Evolutionary conservation across 2,329 filamentous ascomycete species (phyloP), one percentile per base, ranked within the genome.

Genomic region (Ceratocystis papillata): DNA sequence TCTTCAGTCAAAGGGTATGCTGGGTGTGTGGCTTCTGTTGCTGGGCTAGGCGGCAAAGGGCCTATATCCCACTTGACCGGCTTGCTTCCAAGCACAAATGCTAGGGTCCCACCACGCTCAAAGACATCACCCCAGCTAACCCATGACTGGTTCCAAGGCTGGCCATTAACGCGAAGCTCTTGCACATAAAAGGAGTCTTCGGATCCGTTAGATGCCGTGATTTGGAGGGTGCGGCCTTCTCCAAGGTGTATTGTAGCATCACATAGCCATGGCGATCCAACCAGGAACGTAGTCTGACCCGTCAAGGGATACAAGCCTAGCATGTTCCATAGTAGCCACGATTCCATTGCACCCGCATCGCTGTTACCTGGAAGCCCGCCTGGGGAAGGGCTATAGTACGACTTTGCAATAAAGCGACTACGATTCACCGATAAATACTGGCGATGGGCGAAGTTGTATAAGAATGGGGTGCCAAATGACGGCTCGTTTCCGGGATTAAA

Each of bases 301-400:
- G 85, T 87, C 69, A 89, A 76, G 1, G 86, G 86, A 69, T 87
- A 88, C 33, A 88, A 74, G 1, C 86, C 86, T 46, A 88, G 79
- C 80, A 87, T 87, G 69, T 82, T 83, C 83, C 86, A 89, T 7
- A 87, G 74, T 2, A 87, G 73, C 82, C 85, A 88, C 6, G 81
- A 84, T 72, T 89, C 85, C 86, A 89, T 88, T 15, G 87, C 84
- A 5, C 87, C 87, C 1, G 85, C 85, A 72, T 89, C 87, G 57
- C 81, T 84, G 73, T 89, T 89, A 0, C 87, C 87, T 0, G 87
- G 87, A 0, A 89, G 76, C 0, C 87, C 87, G 6, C 71, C 71
- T 0, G 77, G 76, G 0, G 80, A 80, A 1, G 80, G 77, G 62
- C 76, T 77, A 74, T 87, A 88, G 74, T 82, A 84, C 15, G 76